Percentiles rank a stretch among this genome's conserved stretches.
Conservation (phyloP, 495 filamentous ascomycete genomes). For the Talaromyces borbonicus region DNA sequence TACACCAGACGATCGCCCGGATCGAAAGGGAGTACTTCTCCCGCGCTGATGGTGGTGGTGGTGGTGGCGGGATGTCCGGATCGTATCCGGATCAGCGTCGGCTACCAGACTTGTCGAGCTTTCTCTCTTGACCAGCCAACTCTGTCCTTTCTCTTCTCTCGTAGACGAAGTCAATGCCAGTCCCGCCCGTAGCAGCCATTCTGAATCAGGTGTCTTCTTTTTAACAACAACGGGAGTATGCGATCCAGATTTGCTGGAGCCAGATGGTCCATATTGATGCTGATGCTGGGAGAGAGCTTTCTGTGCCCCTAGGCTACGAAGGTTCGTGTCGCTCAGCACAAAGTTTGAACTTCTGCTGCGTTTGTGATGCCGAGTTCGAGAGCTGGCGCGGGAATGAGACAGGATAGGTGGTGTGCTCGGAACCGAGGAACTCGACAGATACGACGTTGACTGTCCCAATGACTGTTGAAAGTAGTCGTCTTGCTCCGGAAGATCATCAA, state of each 20-base stretch:
- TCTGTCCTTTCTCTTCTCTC: conserved; percentile 68
- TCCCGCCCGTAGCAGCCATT: conserved; percentile 69
- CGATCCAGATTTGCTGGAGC: conserved; percentile 10
- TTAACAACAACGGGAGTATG: conserved; percentile 1
- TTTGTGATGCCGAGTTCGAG: conserved; percentile 27
- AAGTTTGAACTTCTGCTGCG: conserved; percentile 32
- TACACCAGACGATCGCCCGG: conserved; percentile 12
- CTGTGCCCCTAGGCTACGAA: conserved; percentile 17
- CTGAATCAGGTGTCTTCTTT: conserved; percentile 34
- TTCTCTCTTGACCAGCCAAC: conserved; percentile 64
- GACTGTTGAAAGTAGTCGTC: neutral
- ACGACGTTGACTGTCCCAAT: conserved; percentile 17
- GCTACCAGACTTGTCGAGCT: conserved; percentile 59
- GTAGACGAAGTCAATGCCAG: conserved; percentile 59
- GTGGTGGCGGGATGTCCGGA: conserved; percentile 4
- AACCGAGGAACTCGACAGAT: conserved; percentile 35
- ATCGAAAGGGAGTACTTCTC: conserved; percentile 19
- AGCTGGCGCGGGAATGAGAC: conserved; percentile 37
- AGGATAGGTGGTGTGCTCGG: conserved; percentile 39
- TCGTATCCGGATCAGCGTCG: conserved; percentile 33
- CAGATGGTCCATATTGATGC: conserved; percentile 6
- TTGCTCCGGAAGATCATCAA: conserved; percentile 28
- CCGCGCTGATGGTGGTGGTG: conserved; percentile 12
- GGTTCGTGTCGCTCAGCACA: conserved; percentile 26
- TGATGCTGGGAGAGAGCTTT: conserved; percentile 20